Base-by-base conservation (phyloP, 768 basidiomycete genomes). In the Calocybe cyanea region DNA sequence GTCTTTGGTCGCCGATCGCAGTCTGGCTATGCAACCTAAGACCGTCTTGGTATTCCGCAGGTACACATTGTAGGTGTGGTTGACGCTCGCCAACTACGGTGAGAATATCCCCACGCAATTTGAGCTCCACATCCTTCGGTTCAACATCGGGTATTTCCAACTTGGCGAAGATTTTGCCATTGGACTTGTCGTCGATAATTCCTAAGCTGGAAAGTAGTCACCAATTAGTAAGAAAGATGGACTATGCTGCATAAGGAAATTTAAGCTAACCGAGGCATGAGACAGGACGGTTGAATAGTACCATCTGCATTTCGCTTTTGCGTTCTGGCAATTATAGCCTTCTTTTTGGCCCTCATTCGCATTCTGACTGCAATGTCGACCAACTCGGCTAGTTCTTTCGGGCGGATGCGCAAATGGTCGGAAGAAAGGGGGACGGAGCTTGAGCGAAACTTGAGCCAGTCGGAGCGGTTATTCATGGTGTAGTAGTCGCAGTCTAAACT, bases 121-220 rank as follows among this genome's bases (percentile, higher is more conserved):
- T 52, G 2, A 75, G 50, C 0, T 59, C 45, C 0, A 77, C 57
- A 21, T 71, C 63, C 10, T 56, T 52, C 7, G 57, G 64, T 38
- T 62, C 64, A 37, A 77, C 64, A 14, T 73, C 75, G 25, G 75
- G 75, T 11, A 77, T 51, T 49, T 77, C 75, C 42, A 75, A 67
- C 6, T 69, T 62, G 4, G 69, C 72, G 2, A 61, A 46, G 4
- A 69, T 42, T 15, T 50, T 67, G 7, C 63, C 47, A 1, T 60
- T 62, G 4, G 53, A 58, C 6, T 66, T 64, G 42, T 75, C 66
- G 38, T 75, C 68, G 13, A 72, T 55, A 14, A 74, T 49, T 43
- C 73, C 72, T 64, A 73, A 67, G 38, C 75, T 75, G 44, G 31
- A 48, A 54, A 11, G 7, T 8, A 47, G n/a, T 28, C 25, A 11